These are phyloP conservation scores for Lachnellula hyalina DNA, from an alignment of 2,329 filamentous ascomycete genomes.

Conservation along the genomic window DNA sequence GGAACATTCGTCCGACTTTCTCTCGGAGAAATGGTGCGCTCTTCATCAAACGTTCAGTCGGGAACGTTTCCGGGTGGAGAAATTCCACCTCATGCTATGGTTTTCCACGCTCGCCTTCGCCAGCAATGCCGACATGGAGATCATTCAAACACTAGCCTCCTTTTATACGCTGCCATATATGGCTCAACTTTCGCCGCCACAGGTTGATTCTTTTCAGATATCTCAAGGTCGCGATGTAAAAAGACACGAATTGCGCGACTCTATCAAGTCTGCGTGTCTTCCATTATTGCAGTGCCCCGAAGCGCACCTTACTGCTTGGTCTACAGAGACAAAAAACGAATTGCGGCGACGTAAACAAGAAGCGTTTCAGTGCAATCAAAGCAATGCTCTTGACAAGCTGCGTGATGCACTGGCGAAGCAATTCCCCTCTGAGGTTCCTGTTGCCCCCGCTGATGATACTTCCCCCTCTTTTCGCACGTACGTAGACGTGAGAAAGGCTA, in stretches of 20 bases:
- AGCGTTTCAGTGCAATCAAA: not conserved
- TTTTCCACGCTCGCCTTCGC: slow-evolving; percentile 24
- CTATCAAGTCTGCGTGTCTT: not conserved
- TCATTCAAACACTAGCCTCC: slow-evolving; percentile 24
- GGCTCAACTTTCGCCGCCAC: not conserved
- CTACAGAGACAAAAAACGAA: not conserved
- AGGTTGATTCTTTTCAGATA: slow-evolving; percentile 6
- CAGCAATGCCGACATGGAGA: slow-evolving; percentile 11
- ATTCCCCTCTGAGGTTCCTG: not conserved
- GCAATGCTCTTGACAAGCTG: not conserved
- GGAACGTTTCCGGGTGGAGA: slow-evolving; percentile 6
- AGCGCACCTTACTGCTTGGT: not conserved
- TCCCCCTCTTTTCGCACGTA: not conserved
- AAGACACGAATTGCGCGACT: not conserved
- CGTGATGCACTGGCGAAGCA: not conserved
- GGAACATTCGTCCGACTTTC: not conserved
- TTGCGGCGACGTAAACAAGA: not conserved
- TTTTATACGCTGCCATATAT: slow-evolving; percentile 19
- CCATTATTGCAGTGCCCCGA: not conserved
- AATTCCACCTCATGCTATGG: slow-evolving; percentile 27
- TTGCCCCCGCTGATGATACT: not conserved
- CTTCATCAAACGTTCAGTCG: slow-evolving; percentile 17
- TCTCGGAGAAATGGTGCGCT: slow-evolving; percentile 18
- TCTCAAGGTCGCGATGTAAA: not conserved
- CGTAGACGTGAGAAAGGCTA: not conserved